These are phyloP conservation scores for Colletotrichum sp. DNA, from an alignment of 2,329 filamentous ascomycete genomes.

Conservation along the genomic window DNA sequence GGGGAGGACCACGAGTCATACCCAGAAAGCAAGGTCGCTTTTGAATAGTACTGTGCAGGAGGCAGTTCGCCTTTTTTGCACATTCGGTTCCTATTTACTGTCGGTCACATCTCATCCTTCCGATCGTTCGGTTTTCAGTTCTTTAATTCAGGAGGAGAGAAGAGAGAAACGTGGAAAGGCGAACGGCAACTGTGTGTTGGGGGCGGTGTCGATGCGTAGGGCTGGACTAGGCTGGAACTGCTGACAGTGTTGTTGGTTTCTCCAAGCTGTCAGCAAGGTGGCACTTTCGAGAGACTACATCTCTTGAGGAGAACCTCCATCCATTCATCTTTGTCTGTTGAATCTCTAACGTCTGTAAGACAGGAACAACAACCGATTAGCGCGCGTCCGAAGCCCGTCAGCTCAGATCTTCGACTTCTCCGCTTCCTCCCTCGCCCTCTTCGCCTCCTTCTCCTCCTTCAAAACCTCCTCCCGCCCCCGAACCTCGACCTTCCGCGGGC, in stretches of 20 bases:
- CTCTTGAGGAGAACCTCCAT: rapidly evolving
- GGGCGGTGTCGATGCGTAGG: neutral
- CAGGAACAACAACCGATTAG: neutral
- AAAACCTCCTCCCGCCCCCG: constrained; percentile 54
- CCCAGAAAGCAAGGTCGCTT: neutral
- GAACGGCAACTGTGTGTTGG: neutral
- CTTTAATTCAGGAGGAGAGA: neutral
- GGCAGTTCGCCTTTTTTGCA: neutral
- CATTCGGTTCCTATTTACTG: neutral
- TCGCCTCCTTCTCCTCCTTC: constrained; percentile 45
- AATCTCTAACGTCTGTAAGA: neutral
- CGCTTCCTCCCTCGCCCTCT: constrained; percentile 17
- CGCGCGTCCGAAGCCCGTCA: neutral
- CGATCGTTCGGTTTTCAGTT: neutral
- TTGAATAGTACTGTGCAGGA: neutral
- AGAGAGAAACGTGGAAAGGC: neutral
- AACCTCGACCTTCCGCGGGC: constrained; percentile 60
- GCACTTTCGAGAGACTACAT: neutral
- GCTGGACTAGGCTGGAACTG: neutral
- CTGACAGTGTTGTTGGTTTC: neutral
- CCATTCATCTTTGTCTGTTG: neutral
- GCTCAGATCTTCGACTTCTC: constrained; percentile 8
- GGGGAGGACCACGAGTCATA: neutral
- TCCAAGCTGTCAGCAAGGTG: neutral
- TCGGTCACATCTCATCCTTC: neutral